Percentiles rank a stretch among this genome's conserved stretches.
Conservation (phyloP, 2,329 filamentous ascomycete genomes). For the Colletotrichum eremochloae region DNA sequence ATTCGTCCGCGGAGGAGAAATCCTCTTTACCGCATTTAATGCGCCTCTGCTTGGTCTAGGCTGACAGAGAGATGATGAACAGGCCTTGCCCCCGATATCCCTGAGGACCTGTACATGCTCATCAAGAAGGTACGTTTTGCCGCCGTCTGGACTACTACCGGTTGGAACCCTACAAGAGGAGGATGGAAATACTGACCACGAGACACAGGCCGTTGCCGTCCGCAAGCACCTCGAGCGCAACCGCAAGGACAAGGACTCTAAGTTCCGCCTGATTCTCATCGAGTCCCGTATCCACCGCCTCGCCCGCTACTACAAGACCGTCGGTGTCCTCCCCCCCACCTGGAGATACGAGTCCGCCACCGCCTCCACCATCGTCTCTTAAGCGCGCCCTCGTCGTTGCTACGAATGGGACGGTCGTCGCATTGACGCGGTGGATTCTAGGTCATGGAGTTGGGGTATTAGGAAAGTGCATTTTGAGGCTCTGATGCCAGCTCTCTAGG, state of each 20-base stretch:
- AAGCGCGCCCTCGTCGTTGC: conserved; percentile 58
- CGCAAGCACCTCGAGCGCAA: conserved; percentile 99
- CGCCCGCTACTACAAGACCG: conserved; percentile 99
- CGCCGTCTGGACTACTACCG: background rate
- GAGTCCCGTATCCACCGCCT: conserved; percentile 99
- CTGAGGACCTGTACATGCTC: conserved; percentile 99
- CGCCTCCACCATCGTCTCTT: conserved; percentile 93
- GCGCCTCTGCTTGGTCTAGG: conserved; percentile 92
- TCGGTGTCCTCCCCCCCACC: conserved; percentile 85
- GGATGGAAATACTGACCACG: conserved; percentile 14
- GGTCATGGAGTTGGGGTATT: conserved; percentile 60
- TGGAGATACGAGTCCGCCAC: conserved; percentile 99
- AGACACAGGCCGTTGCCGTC: conserved; percentile 86
- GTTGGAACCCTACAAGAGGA: background rate
- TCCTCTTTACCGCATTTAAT: conserved; percentile 44
- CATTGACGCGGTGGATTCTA: conserved; percentile 50
- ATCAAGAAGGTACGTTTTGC: conserved; percentile 90
- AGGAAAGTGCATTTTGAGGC: conserved; percentile 61
- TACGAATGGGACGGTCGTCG: conserved; percentile 42
- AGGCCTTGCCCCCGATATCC: conserved; percentile 99
- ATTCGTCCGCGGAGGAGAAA: conserved; percentile 34
- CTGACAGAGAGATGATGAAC: conserved; percentile 89
- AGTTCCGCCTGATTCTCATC: conserved; percentile 99
- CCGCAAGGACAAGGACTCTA: conserved; percentile 99
- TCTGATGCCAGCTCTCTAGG: conserved; percentile 53